Percentiles rank a stretch among this genome's conserved stretches.
phyloP scores from a whole-genome alignment of 805 yeast species.

The Wickerhamomyces rabaulensis region DNA sequence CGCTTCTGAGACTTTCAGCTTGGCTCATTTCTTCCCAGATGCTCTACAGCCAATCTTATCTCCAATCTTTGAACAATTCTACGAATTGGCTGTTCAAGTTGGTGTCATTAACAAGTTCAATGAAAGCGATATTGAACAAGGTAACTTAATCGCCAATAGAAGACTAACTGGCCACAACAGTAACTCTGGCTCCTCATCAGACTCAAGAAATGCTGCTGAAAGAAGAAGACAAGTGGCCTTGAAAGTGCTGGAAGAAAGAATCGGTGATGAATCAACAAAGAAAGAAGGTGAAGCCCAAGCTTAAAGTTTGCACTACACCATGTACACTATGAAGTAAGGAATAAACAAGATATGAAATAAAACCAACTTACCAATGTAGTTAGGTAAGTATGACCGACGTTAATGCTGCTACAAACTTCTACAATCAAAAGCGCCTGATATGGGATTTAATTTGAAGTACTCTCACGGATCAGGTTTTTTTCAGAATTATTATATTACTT shows the following conservation, averaged over 20 bases:
- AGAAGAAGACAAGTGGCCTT: conserved; percentile 74
- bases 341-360: background rate
- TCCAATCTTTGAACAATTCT: conserved; percentile 42
- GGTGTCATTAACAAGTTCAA: conserved; percentile 58
- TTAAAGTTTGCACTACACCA: background rate
- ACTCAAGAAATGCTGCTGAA: conserved; percentile 55
- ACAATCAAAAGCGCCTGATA: too few relatives aligned
- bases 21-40: conserved; percentile 81
- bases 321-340: background rate
- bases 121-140: conserved; percentile 63
- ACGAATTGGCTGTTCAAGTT: conserved; percentile 33
- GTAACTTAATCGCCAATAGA: conserved; percentile 66
- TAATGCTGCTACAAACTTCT: too few relatives aligned
- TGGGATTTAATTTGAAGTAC: too few relatives aligned
- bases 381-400: too few relatives aligned
- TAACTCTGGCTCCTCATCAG: conserved; percentile 16
- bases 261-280: conserved; percentile 23
- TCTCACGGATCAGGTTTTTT: too few relatives aligned
- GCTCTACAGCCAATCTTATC: conserved; percentile 44
- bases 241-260: conserved; percentile 67
- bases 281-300: background rate
- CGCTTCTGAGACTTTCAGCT: conserved; percentile 83
- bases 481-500: too few relatives aligned
- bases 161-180: conserved; percentile 31
- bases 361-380: background rate